Evolutionary conservation across 768 basidiomycete genomes (phyloP), one percentile per base, ranked within the genome.

Genomic region (Asterophora parasitica): DNA sequence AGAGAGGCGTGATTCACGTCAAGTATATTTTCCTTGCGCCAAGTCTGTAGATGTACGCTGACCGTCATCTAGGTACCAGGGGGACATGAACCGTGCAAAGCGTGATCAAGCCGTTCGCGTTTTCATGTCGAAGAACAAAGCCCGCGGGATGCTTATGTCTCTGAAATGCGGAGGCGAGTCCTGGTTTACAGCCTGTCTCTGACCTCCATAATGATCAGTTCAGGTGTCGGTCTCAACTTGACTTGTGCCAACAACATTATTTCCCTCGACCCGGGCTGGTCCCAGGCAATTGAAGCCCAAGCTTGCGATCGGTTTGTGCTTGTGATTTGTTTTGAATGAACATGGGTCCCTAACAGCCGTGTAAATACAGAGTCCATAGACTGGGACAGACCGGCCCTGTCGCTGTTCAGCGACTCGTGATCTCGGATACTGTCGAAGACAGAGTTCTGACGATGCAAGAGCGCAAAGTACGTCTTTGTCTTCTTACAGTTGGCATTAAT

Each of bases 191-290:
- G 7, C 4, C 28, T 13, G 16, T 15, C 19, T 39, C 12, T 16
- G 40, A 26, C 13, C 13, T 46, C 3, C 38, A 44, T 8, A 44
- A 38, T 6, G 8, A 46, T 47, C 8, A 16, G 20, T 40, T 4
- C 32, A 73, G 71, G 72, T 37, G 71, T 74, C 33, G 75, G 76
- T n/a, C 59, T 82, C 41, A 83, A 85, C 54, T 65, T 84, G 4
- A 81, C 78, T 28, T 71, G 82, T 9, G 82, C 80, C 2, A 82
- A 82, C 58, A 76, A 80, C 38, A 80, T 84, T 36, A 81, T 83
- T 33, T 77, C 74, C 20, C 65, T 83, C 16, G 83, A 83, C 55
- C 73, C 82, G 20, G 79, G 74, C 4, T 84, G 82, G 82, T 79
- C 76, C 20, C 75, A 75, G 34, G 83, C 83, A 1, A 71, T 82